Conservation (phyloP, 2,329 filamentous ascomycete species). For the Boeremia lycopersici region DNA sequence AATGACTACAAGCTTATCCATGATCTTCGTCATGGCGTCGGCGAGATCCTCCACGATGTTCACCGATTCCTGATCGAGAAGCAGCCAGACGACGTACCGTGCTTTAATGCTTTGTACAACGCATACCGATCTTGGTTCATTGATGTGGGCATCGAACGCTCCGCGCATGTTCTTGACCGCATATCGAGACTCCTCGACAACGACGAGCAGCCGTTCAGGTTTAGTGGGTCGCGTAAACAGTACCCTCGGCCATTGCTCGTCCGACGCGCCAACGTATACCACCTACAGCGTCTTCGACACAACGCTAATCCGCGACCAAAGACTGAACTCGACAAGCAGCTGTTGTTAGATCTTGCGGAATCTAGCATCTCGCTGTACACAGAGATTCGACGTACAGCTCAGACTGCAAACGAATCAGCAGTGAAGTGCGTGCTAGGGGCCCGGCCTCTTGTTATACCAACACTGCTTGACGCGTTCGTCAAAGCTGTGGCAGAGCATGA, state of each 20-base stretch:
- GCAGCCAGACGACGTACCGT: constrained; percentile 94
- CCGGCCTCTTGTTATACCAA: constrained; percentile 85
- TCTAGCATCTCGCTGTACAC: constrained; percentile 92
- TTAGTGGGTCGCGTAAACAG: constrained; percentile 87
- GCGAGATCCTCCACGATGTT: constrained; percentile 78
- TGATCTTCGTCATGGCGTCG: constrained; percentile 77
- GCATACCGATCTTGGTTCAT: constrained; percentile 97
- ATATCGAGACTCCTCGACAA: constrained; percentile 82
- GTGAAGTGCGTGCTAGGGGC: constrained; percentile 90
- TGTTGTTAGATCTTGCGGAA: constrained; percentile 85
- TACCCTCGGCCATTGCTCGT: constrained; percentile 93
- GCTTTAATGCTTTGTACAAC: constrained; percentile 90
- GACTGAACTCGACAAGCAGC: constrained; percentile 83
- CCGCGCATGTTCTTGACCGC: constrained; percentile 88
- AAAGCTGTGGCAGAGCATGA: constrained; percentile 80
- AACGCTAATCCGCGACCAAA: constrained; percentile 88
- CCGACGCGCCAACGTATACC: constrained; percentile 91
- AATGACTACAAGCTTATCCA: constrained; percentile 75
- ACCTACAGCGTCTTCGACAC: constrained; percentile 90
- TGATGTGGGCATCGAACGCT: constrained; percentile 94
- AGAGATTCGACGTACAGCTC: constrained; percentile 92
- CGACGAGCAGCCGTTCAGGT: constrained; percentile 91
- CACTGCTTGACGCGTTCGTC: constrained; percentile 79
- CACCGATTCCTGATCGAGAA: constrained; percentile 82
- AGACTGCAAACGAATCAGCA: constrained; percentile 89